Base-by-base conservation (phyloP, 129 eudicot genomes). In the Flaveria brownii region DNA sequence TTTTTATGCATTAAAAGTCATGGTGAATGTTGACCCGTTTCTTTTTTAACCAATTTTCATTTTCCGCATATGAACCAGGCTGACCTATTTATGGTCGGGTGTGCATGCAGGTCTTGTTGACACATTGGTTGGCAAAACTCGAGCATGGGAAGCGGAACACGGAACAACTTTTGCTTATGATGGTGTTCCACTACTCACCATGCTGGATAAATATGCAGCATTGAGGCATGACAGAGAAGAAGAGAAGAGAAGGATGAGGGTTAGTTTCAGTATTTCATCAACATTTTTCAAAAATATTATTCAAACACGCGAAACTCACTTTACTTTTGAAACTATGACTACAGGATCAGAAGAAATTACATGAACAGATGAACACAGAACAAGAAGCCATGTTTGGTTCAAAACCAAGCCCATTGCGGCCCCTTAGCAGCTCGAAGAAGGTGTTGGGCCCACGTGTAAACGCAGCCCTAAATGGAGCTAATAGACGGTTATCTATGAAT, bases 191-290 rank as follows among this genome's bases (percentile, higher is more conserved):
- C 90, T 95, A 18, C 97, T 95, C 22, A 97, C 94, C 14, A 95
- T 89, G 96, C 83, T 95, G 26, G 94, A 95, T 13, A 97, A 91
- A 83, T 95, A 95, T 76, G 82, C 83, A 33, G 81, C 81, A 73
- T 85, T 95, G 86, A 89, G 99, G 75, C 92, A 91, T 2, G 99
- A 86, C 54, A 87, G 95, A 85, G 99, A 95, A 83, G 99, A 95
- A 83, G 95, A 95, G 82, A 95, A 91, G 77, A 90, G 86, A 82
- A 84, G 95, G 84, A 72, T 89, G 88, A 89, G 84, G 96, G 99
- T 91, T 60, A 89, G 97, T 86, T 59, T 22, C 14, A 39, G 68
- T 10, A 11, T 59, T 75, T 67, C 36, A 18, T 42, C 16, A 17
- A 30, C 54, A 20, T 49, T 25, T 46, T 4, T n/a, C 12, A n/a